Conservation (phyloP, 805 yeast species). For the Barnettozyma siamensis region DNA sequence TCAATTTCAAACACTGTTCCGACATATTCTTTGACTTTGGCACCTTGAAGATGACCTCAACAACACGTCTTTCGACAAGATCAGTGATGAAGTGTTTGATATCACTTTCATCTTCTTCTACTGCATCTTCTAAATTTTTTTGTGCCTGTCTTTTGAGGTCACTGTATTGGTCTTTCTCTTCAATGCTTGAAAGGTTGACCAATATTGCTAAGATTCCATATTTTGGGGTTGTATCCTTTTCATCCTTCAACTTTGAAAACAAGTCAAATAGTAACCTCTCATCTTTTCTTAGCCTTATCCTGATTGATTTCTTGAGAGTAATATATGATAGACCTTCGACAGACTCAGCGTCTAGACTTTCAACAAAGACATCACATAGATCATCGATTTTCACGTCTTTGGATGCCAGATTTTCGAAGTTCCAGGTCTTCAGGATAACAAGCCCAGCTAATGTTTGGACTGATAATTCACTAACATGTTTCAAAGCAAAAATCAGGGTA, state of each 20-base stretch:
- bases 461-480: slow-evolving; percentile 10
- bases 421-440: slow-evolving; percentile 54
- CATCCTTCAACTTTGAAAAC: slow-evolving; percentile 9
- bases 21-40: slow-evolving; percentile 17
- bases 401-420: slow-evolving; percentile 30
- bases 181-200: slow-evolving; percentile 27
- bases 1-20: slow-evolving; percentile 27
- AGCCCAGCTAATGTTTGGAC: slow-evolving; percentile 35
- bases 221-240: slow-evolving; percentile 9
- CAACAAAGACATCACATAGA: slow-evolving; percentile 27
- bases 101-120: slow-evolving; percentile 11
- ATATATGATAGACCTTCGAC: slow-evolving; percentile 48
- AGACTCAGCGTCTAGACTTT: slow-evolving; percentile 16
- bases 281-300: slow-evolving; percentile 33
- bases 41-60: slow-evolving; percentile 12
- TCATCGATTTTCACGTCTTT: slow-evolving; percentile 27
- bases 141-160: slow-evolving; percentile 29
- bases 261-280: slow-evolving; percentile 29
- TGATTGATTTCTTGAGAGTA: slow-evolving; percentile 36
- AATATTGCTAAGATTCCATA: slow-evolving; percentile 31
- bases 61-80: slow-evolving; percentile 18
- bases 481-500: slow-evolving; percentile 34
- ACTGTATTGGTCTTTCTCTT: slow-evolving; percentile 23
- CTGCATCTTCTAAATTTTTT: slow-evolving; percentile 20
- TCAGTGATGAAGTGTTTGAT: slow-evolving; percentile 18